Evolutionary conservation across 108 stramenopile genomes (phyloP), one percentile per base, ranked within the genome.

Genomic region (Nitzschia sp.): DNA sequence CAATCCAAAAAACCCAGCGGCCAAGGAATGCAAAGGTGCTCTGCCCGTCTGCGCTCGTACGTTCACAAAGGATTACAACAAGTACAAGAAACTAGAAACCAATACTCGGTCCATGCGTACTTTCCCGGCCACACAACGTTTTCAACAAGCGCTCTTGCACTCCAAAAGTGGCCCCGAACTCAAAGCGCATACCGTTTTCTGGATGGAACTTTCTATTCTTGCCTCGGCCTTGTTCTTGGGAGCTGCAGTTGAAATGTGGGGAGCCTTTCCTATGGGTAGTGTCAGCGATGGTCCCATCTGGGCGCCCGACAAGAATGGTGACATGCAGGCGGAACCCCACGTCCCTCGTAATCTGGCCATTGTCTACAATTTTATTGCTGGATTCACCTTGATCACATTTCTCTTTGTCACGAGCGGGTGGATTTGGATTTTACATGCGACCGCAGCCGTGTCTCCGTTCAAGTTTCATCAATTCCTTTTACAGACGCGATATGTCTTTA

Each of bases 161-260:
- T 21, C 64, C 48, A 66, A 66, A 45, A 53, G 24, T 51, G 64
- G 64, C 6, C 26, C 47, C 28, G 64, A 66, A 26, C 49, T 66
- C 1, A 66, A 66, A 8, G 64, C 64, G 9, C 64, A 66, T 31
- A 66, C 64, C 3, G 46, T 66, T 1, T 66, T 66, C 53, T 36
- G 42, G 25, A 66, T 66, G 38, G 64, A 66, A 51, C 49, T 66
- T 19, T 49, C 64, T 45, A 46, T 66, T 3, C 23, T 66, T 17
- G 64, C 64, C 11, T 49, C 64, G 25, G 64, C 64, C 0, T 35
- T 66, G 2, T 66, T 66, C 49, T 30, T 66, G 30, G 64, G 64
- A n/a, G 64, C 64, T 15, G 47, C 48, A 2, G 46, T 53, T n/a
- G 48, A 66, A 51, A n/a, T 66, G 47, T 66, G 64, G 64, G 64